phyloP scores from a whole-genome alignment of 2,329 filamentous ascomycete genomes.

The Penicillium sp. region DNA sequence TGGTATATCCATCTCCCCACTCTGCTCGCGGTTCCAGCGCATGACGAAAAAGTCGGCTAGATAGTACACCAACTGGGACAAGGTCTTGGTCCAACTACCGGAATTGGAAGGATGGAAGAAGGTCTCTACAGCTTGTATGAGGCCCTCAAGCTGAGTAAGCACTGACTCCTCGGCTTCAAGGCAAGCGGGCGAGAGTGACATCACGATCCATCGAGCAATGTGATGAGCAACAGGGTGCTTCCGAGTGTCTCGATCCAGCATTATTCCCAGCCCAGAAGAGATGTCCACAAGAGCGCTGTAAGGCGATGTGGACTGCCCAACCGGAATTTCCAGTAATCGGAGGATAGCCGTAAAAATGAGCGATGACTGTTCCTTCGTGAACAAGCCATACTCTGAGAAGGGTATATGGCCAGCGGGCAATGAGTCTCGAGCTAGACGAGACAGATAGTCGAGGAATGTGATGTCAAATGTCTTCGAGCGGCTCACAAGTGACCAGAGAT shows the following conservation, averaged over 20 bases:
- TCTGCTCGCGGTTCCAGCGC: constrained; percentile 91
- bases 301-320: constrained; percentile 87
- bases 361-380: constrained; percentile 82
- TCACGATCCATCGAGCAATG: constrained; percentile 84
- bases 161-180: constrained; percentile 69
- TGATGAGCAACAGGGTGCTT: constrained; percentile 88
- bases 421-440: constrained; percentile 75
- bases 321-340: constrained; percentile 84
- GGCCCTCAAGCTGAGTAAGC: constrained; percentile 72
- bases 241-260: constrained; percentile 83
- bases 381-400: constrained; percentile 81
- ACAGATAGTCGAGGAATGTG: constrained; percentile 81
- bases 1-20: constrained; percentile 80
- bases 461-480: constrained; percentile 80
- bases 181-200: constrained; percentile 80
- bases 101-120: constrained; percentile 98
- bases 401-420: constrained; percentile 64
- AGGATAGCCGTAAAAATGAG: constrained; percentile 87
- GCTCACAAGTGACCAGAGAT: constrained; percentile 88
- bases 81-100: constrained; percentile 77
- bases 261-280: constrained; percentile 69
- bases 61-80: constrained; percentile 85
- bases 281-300: constrained; percentile 75
- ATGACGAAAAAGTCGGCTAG: constrained; percentile 93
- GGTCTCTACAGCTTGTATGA: constrained; percentile 91